These are phyloP conservation scores for Arthrobotrys conoides DNA, from an alignment of 2,329 filamentous ascomycete species.

Conservation along the genomic window DNA sequence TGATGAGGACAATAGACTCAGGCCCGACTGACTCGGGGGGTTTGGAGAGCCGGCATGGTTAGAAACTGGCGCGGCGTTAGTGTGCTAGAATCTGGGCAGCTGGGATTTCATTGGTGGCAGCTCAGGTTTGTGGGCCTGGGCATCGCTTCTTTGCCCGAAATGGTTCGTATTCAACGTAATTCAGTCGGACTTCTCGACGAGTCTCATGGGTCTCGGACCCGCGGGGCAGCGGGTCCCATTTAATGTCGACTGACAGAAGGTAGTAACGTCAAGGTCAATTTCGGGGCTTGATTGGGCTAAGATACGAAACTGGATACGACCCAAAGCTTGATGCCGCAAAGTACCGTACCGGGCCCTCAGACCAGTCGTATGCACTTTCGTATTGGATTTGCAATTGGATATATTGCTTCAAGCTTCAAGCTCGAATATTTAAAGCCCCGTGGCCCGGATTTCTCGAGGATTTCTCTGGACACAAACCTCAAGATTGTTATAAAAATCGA, in stretches of 20 bases:
- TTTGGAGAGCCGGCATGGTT: background rate
- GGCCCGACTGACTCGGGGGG: slow-evolving; percentile 11
- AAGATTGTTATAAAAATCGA: no score
- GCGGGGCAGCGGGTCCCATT: background rate
- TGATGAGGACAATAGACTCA: background rate
- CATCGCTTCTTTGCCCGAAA: background rate
- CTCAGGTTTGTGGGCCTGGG: slow-evolving; percentile 1
- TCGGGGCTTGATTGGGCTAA: background rate
- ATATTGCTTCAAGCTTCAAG: no score
- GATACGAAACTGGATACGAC: background rate
- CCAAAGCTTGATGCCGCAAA: background rate
- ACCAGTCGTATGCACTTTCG: no score
- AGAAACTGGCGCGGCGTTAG: background rate
- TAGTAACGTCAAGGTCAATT: background rate
- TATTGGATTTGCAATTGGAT: no score
- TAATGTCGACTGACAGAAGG: background rate
- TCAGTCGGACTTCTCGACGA: background rate
- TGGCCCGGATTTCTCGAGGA: background rate
- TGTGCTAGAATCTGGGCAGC: background rate
- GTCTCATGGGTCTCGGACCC: background rate
- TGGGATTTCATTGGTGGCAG: background rate
- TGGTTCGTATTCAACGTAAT: background rate
- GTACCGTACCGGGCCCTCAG: background rate
- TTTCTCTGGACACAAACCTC: no score
- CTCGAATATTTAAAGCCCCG: slow-evolving; percentile 1